Conservation (phyloP, 306 rosid species). For the Luffa acutangula region DNA sequence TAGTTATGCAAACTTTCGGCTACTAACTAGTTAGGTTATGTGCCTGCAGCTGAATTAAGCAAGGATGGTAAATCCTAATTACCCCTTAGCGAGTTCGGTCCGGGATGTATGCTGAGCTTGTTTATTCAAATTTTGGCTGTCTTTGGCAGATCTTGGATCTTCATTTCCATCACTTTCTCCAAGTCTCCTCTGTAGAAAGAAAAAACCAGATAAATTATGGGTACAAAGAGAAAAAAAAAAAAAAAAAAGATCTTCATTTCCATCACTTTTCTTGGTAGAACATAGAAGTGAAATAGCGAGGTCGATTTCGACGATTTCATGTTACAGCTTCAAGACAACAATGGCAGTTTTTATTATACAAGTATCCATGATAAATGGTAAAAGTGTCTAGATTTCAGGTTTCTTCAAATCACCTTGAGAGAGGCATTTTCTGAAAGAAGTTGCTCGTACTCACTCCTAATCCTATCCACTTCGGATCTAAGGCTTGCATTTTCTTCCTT, state of each 20-base stretch:
- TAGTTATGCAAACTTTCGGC: not conserved
- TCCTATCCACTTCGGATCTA: constrained; percentile 66
- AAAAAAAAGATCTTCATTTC: not conserved
- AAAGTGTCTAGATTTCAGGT: constrained; percentile 16
- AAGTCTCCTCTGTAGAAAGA: constrained; percentile 61
- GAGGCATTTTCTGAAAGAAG: constrained; percentile 78
- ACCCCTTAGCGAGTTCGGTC: constrained; percentile 33
- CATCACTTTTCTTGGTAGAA: not conserved
- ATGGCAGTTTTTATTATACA: not conserved
- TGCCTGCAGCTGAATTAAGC: constrained; percentile 11
- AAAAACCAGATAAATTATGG: not conserved
- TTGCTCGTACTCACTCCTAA: constrained; percentile 79
- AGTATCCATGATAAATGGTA: not conserved
- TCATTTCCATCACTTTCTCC: constrained; percentile 58
- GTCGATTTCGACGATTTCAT: not conserved
- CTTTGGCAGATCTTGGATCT: constrained; percentile 40
- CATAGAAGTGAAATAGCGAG: not conserved
- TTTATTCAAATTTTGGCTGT: constrained; percentile 31
- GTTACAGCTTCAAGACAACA: not conserved
- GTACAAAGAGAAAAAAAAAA: not conserved
- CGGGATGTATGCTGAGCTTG: constrained; percentile 47
- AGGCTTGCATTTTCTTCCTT: constrained; percentile 82
- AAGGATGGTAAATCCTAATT: constrained; percentile 36
- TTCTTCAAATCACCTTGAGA: constrained; percentile 50
- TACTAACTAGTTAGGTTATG: constrained; percentile 13